Evolutionary conservation across 441 rosid genomes (phyloP).

Genomic region (Rhodomyrtus psidioides): DNA sequence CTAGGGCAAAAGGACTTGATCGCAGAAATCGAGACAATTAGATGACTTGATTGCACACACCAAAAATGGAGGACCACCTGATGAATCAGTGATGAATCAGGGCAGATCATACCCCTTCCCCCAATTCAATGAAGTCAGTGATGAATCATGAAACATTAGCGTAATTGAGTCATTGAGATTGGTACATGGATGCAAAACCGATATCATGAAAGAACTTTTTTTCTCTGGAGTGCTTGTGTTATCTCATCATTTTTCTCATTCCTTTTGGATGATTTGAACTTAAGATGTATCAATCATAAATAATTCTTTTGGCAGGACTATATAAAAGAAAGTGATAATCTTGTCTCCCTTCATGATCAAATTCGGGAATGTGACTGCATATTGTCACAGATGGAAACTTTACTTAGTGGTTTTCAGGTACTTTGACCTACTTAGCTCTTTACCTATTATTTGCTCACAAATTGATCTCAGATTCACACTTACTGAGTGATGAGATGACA

Average conservation of each 20-base stretch:
- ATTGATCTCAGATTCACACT: not conserved
- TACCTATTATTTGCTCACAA: not conserved
- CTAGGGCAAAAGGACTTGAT: not conserved
- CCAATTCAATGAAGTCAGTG: not conserved
- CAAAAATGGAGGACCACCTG: not conserved
- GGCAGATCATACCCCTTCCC: not conserved
- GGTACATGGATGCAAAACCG: not conserved
- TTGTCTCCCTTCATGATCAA: conserved; percentile 96
- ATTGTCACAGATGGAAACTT: conserved; percentile 95
- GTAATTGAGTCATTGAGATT: not conserved
- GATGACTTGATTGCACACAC: not conserved
- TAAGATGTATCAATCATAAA: not conserved
- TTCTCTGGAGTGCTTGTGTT: not conserved
- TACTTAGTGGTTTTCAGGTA: conserved; percentile 98
- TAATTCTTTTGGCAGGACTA: conserved; percentile 55
- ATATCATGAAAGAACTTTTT: not conserved
- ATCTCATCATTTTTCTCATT: not conserved
- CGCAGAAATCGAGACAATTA: not conserved
- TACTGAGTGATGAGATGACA: not conserved
- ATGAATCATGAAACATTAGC: not conserved
- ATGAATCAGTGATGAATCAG: not conserved
- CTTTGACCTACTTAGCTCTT: not conserved
- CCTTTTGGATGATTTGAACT: not conserved
- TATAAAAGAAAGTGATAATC: conserved; percentile 94
- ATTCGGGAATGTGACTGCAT: conserved; percentile 92